These are phyloP conservation scores for Aspergillus felis DNA, from an alignment of 2,329 filamentous ascomycete species.

Conservation along the genomic window DNA sequence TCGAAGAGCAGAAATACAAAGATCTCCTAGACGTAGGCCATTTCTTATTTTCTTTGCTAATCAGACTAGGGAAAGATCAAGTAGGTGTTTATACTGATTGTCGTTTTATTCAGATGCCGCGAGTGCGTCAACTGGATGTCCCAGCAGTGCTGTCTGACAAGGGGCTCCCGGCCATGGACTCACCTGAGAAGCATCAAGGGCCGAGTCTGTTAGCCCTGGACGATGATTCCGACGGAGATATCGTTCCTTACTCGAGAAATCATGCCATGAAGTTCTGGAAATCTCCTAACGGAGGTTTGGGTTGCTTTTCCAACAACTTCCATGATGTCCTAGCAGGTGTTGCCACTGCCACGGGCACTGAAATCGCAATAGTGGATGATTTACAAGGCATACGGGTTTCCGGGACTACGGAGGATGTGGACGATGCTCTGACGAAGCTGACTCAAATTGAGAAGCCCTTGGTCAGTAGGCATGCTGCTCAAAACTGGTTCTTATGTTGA, in stretches of 20 bases:
- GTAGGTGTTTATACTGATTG: background rate
- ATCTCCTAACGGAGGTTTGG: constrained; percentile 16
- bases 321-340: constrained; percentile 19
- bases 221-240: constrained; percentile 13
- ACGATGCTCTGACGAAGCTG: constrained; percentile 27
- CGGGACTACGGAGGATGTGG: constrained; percentile 20
- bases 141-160: constrained; percentile 11
- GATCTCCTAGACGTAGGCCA: constrained; percentile 31
- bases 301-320: constrained; percentile 20
- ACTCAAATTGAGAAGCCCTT: constrained; percentile 24
- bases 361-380: constrained; percentile 19
- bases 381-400: constrained; percentile 23
- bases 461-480: constrained; percentile 16
- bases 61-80: background rate
- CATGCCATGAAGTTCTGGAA: constrained; percentile 22
- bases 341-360: constrained; percentile 24
- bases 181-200: constrained; percentile 1
- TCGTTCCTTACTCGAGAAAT: constrained; percentile 6
- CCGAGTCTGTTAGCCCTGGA: constrained; percentile 12
- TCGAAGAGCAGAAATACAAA: constrained; percentile 28
- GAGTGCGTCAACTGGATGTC: constrained; percentile 24
- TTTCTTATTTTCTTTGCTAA: background rate
- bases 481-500: background rate
- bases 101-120: constrained; percentile 19
- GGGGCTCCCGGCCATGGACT: background rate